phyloP scores from a whole-genome alignment of 179 eudicot genomes.

The Corrigiola litoralis region DNA sequence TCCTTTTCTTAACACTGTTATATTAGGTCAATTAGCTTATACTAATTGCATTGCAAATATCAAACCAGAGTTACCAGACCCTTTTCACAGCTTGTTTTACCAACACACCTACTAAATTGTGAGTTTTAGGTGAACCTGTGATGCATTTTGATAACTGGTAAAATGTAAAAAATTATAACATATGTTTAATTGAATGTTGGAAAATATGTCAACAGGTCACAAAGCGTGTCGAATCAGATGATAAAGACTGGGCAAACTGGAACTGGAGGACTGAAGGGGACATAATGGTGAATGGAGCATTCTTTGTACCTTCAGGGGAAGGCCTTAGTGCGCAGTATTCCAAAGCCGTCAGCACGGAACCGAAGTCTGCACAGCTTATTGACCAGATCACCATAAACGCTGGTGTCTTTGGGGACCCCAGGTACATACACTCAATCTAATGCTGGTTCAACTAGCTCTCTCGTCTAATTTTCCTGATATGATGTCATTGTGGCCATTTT shows the following conservation, averaged over 20 bases:
- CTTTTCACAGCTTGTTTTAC: too few species aligned
- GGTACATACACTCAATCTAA: constrained; percentile 26
- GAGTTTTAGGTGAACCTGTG: not conserved
- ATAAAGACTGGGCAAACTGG: constrained; percentile 41
- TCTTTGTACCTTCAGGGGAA: constrained; percentile 49
- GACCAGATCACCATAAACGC: constrained; percentile 65
- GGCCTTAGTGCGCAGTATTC: constrained; percentile 42
- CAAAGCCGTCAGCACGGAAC: constrained; percentile 52
- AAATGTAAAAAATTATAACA: not conserved
- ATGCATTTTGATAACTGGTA: not conserved
- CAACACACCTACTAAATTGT: too few species aligned
- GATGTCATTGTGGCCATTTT: too few species aligned
- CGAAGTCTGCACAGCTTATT: constrained; percentile 57
- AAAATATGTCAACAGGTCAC: constrained; percentile 31
- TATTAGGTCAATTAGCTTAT: too few species aligned
- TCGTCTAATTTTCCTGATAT: not conserved
- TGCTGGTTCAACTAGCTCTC: not conserved
- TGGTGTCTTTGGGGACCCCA: constrained; percentile 74
- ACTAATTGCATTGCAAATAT: too few species aligned
- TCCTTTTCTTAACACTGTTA: too few species aligned
- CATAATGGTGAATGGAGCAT: constrained; percentile 49
- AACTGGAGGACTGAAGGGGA: constrained; percentile 56
- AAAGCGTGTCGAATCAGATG: constrained; percentile 40
- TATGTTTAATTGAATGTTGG: not conserved
- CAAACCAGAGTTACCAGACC: too few species aligned